A percentile compares a stretch with the other conserved stretches of the same genome.
These are phyloP conservation scores for Diplocarpon mali DNA, from an alignment of 2,329 filamentous ascomycete species.

Conservation along the genomic window DNA sequence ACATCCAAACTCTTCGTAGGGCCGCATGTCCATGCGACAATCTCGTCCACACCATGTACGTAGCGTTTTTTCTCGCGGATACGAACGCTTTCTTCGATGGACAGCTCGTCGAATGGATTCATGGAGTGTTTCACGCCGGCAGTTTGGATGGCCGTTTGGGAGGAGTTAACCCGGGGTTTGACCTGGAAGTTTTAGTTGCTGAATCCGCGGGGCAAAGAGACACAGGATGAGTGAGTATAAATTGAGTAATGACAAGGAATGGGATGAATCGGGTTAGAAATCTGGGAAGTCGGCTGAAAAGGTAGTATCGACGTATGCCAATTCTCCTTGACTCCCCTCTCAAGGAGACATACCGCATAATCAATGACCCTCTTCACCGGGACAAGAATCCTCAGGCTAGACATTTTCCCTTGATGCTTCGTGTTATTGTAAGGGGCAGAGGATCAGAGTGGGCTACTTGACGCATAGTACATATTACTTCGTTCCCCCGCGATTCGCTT, in stretches of 20 bases:
- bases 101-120: conserved; percentile 98
- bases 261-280: neutral
- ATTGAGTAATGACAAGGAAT: neutral
- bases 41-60: conserved; percentile 72
- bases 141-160: conserved; percentile 80
- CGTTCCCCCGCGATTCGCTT: too few species aligned
- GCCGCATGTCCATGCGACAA: conserved; percentile 80
- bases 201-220: neutral
- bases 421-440: too few species aligned
- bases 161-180: conserved; percentile 59
- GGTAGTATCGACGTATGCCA: too few species aligned
- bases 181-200: conserved; percentile 33
- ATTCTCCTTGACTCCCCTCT: too few species aligned
- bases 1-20: conserved; percentile 80
- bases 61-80: conserved; percentile 77
- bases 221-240: too few species aligned
- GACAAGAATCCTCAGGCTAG: conserved; percentile 62
- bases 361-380: conserved; percentile 79
- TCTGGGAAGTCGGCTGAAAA: neutral
- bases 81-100: conserved; percentile 88
- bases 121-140: conserved; percentile 92
- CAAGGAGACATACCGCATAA: conserved; percentile 54
- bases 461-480: too few species aligned
- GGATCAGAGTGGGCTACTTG: too few species aligned
- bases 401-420: conserved; percentile 33